Evolutionary conservation across 1,139 yeast genomes (phyloP).

Genomic region (Candida tropicalis): DNA sequence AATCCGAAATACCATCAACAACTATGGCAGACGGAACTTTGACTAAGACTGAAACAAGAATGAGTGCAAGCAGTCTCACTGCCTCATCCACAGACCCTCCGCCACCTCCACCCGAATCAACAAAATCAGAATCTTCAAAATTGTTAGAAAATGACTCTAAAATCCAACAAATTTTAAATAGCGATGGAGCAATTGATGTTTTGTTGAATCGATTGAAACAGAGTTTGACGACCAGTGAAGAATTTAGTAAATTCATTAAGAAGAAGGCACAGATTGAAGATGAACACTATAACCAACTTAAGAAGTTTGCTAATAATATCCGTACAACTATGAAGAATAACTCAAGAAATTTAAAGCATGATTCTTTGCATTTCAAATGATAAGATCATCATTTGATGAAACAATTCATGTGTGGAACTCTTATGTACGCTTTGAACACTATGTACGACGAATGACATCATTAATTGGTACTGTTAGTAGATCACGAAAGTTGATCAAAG

Average conservation of each 20-base stretch:
- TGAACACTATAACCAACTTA: constrained; percentile 73
- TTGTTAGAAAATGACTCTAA: constrained; percentile 17
- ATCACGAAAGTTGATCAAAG: constrained; percentile 75
- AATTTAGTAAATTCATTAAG: constrained; percentile 75
- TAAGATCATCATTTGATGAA: constrained; percentile 74
- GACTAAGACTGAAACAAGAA: not conserved
- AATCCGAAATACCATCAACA: not conserved
- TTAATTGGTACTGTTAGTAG: constrained; percentile 69
- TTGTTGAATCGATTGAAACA: constrained; percentile 75
- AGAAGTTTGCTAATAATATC: constrained; percentile 63
- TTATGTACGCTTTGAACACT: constrained; percentile 73
- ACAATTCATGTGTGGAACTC: constrained; percentile 73
- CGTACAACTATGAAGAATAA: constrained; percentile 53
- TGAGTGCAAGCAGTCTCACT: constrained; percentile 4
- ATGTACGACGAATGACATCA: constrained; percentile 85
- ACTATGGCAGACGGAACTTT: constrained; percentile 5
- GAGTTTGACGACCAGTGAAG: constrained; percentile 80
- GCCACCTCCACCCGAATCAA: not conserved
- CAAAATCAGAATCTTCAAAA: constrained; percentile 10
- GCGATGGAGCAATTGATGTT: constrained; percentile 58
- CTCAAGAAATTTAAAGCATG: constrained; percentile 54
- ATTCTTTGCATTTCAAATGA: constrained; percentile 71
- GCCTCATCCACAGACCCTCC: constrained; percentile 1
- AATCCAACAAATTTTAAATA: constrained; percentile 33
- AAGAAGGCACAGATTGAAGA: constrained; percentile 80